phyloP scores from a whole-genome alignment of 2,329 filamentous ascomycete genomes.

The Trichoderma gracile region DNA sequence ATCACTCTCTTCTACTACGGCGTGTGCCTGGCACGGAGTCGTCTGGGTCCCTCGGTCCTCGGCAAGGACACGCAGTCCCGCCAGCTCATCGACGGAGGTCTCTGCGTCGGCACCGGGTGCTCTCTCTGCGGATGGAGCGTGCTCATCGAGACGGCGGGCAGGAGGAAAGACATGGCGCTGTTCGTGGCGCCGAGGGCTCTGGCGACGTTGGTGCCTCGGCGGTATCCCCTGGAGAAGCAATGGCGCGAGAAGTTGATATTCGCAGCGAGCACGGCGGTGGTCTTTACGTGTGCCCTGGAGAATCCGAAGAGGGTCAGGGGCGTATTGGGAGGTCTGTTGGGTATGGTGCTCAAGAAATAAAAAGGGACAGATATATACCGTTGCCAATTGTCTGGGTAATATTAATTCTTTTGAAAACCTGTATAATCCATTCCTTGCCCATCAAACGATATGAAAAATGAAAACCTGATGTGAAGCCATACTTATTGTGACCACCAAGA shows the following conservation, averaged over 20 bases:
- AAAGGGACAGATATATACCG: not conserved
- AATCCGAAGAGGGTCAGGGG: constrained; percentile 65
- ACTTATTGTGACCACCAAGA: constrained; percentile 44
- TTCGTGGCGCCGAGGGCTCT: constrained; percentile 80
- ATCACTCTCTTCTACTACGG: constrained; percentile 82
- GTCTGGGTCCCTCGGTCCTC: constrained; percentile 69
- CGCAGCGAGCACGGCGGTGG: constrained; percentile 65
- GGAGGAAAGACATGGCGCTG: constrained; percentile 73
- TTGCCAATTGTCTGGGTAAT: not conserved
- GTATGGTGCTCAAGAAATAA: constrained; percentile 48
- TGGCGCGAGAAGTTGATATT: constrained; percentile 69
- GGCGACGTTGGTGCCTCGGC: constrained; percentile 70
- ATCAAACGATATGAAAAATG: not conserved
- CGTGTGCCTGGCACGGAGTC: constrained; percentile 74
- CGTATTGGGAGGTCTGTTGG: constrained; percentile 63
- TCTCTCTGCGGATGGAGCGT: constrained; percentile 80
- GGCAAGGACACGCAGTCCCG: constrained; percentile 50
- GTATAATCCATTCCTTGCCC: not conserved
- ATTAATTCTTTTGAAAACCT: not conserved
- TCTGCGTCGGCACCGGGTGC: constrained; percentile 73
- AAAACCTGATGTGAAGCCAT: not conserved
- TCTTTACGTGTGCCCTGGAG: constrained; percentile 68
- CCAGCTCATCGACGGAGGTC: constrained; percentile 58
- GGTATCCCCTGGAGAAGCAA: constrained; percentile 63
- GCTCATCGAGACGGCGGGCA: constrained; percentile 64